Evolutionary conservation across 2,329 filamentous ascomycete genomes (phyloP).

Genomic region (Hypoxylon sp.): DNA sequence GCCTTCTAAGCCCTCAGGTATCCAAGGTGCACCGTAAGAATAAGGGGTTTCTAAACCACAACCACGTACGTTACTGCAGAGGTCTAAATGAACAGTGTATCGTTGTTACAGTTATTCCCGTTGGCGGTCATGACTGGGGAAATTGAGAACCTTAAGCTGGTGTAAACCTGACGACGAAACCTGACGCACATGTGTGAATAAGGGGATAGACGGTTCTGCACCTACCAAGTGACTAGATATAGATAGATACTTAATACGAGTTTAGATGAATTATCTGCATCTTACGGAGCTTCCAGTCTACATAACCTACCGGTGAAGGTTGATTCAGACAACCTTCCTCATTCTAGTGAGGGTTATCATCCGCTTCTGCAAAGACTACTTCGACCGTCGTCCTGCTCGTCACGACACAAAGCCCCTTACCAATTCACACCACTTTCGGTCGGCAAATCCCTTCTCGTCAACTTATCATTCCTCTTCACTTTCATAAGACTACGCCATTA

Average conservation of each 20-base stretch:
- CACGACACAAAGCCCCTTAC: neutral
- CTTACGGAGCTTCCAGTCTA: neutral
- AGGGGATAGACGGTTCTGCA: neutral
- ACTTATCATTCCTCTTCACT: neutral
- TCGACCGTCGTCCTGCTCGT: neutral
- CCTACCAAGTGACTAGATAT: neutral
- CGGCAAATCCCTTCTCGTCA: neutral
- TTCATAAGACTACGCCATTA: neutral
- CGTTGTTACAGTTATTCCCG: too few relatives aligned
- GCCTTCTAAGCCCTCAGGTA: neutral
- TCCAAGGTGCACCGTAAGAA: neutral
- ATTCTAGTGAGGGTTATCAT: neutral
- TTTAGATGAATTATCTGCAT: neutral
- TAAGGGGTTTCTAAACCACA: too few relatives aligned
- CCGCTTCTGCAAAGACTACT: neutral
- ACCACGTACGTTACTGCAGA: too few relatives aligned
- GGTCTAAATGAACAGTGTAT: too few relatives aligned
- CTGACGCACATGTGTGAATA: neutral
- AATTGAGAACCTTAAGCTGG: too few relatives aligned
- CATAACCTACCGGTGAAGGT: neutral
- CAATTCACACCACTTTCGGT: neutral
- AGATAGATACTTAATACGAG: neutral
- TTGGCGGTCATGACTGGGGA: too few relatives aligned
- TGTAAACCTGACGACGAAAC: too few relatives aligned
- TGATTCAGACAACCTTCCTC: neutral